Evolutionary conservation across 2,329 filamentous ascomycete species (phyloP), one percentile per base, ranked within the genome.

Genomic region (Penicillium sp.): DNA sequence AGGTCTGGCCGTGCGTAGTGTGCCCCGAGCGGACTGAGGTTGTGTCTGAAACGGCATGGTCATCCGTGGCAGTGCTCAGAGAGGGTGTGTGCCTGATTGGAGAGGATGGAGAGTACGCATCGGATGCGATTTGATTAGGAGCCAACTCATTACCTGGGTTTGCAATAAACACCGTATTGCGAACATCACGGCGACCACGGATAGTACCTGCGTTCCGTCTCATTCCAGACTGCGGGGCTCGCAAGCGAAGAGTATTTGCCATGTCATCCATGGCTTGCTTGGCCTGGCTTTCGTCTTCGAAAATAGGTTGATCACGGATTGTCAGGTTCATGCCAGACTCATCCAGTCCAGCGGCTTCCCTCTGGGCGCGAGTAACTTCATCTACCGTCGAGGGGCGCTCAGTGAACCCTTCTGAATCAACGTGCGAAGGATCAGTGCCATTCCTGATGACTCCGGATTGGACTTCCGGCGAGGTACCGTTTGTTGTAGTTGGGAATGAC

Each of bases 1-100:
- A 85, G 4, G 83, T 83, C 44, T 88, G 78, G 64, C 82, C 86
- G 59, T 86, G 87, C 43, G 93, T 78, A 2, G 92, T 96, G 62
- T 91, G 90, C 2, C 90, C 89, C 3, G 95, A 99, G 49, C 93
- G 88, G 59, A 98, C 89, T 1, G 95, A 98, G 55, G 93, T 92
- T 3, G 91, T 92, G 72, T 99, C 95, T 1, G 92, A 96, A 70
- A 78, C 84, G 81, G 52, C 83, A 71, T 90, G 87, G 16, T 92
- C 86, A 8, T 87, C 81, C 43, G 89, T 76, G 3, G 83, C 78
- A 39, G 81, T 78, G 42, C 85, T 72, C 3, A 84, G 80, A 4
- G 83, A 78, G 10, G 82, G 55, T 73, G 65, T 75, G 77, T 54
- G 77, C 54, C 63, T 74, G 26, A 64, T 63, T 31, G 76, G 77